Percentiles rank a stretch among this genome's conserved stretches.
phyloP scores from a whole-genome alignment of 192 early-diverging fungal species.

The Dissophora ornata region DNA sequence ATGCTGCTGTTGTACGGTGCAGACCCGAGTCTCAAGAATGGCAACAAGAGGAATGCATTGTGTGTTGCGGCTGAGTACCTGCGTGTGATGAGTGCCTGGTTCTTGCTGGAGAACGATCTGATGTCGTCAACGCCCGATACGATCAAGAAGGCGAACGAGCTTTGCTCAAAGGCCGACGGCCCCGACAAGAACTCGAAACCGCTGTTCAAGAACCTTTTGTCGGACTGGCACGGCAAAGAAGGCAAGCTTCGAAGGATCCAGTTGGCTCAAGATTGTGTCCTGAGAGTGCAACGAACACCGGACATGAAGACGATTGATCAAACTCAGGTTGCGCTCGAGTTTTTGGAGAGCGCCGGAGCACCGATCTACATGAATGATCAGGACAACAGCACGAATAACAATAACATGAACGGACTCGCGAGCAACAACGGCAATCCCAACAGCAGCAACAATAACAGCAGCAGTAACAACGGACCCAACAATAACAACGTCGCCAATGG shows the following conservation, averaged over 20 bases:
- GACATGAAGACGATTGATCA: constrained; percentile 55
- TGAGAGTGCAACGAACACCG: constrained; percentile 44
- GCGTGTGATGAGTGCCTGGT: constrained; percentile 54
- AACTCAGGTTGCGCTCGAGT: constrained; percentile 42
- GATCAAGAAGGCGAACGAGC: constrained; percentile 50
- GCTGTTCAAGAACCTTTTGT: constrained; percentile 55
- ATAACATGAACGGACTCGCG: neutral
- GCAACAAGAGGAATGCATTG: constrained; percentile 41
- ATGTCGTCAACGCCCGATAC: constrained; percentile 47
- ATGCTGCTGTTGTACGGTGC: constrained; percentile 53
- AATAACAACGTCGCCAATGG: constrained; percentile 15
- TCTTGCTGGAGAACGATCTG: constrained; percentile 53
- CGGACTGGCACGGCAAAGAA: constrained; percentile 54
- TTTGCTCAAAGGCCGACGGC: constrained; percentile 49
- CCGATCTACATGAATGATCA: constrained; percentile 26
- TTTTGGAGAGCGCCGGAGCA: constrained; percentile 38
- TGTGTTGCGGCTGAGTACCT: constrained; percentile 49
- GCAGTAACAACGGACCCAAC: constrained; percentile 10
- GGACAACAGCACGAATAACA: constrained; percentile 6
- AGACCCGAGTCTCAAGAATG: constrained; percentile 45
- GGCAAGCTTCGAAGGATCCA: constrained; percentile 46
- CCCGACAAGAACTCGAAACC: constrained; percentile 54
- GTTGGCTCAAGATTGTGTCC: constrained; percentile 46
- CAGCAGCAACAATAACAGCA: constrained; percentile 7
- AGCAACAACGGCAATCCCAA: neutral